Conservation (phyloP, 73 alveolate genomes). For the Paramecium sonneborni region DNA sequence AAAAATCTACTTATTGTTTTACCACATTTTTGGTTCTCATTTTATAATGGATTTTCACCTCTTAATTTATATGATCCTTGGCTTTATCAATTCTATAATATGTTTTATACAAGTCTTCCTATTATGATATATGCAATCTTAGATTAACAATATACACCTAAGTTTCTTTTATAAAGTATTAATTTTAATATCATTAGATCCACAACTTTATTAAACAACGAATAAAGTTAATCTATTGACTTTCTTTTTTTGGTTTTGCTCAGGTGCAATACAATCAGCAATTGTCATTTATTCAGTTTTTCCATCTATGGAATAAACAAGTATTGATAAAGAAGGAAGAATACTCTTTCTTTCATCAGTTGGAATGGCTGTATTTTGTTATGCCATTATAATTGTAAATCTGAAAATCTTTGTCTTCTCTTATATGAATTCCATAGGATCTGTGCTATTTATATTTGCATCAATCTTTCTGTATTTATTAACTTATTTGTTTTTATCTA, state of each 20-base stretch:
- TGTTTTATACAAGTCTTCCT: conserved; percentile 89
- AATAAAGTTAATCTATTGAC: background rate
- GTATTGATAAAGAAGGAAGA: conserved; percentile 54
- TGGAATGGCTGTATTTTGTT: conserved; percentile 63
- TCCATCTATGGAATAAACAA: conserved; percentile 47
- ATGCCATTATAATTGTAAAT: conserved; percentile 50
- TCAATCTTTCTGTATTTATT: conserved; percentile 22
- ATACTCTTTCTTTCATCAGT: conserved; percentile 43
- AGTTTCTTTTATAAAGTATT: conserved; percentile 20
- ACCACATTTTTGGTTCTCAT: conserved; percentile 79
- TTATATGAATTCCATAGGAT: conserved; percentile 8
- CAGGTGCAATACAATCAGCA: conserved; percentile 29
- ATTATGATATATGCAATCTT: conserved; percentile 81
- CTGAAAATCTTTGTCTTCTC: conserved; percentile 52
- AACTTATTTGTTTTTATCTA: conserved; percentile 35
- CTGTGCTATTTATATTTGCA: conserved; percentile 21
- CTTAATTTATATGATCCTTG: conserved; percentile 86
- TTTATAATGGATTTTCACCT: conserved; percentile 89
- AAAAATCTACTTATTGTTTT: conserved; percentile 79
- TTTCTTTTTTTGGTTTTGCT: background rate
- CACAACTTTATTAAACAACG: background rate
- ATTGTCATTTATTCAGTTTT: conserved; percentile 34
- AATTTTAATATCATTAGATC: background rate
- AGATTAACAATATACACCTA: conserved; percentile 38
- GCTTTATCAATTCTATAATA: conserved; percentile 86